Conservation (phyloP, 2,329 filamentous ascomycete species). For the Claviceps digitariae region DNA sequence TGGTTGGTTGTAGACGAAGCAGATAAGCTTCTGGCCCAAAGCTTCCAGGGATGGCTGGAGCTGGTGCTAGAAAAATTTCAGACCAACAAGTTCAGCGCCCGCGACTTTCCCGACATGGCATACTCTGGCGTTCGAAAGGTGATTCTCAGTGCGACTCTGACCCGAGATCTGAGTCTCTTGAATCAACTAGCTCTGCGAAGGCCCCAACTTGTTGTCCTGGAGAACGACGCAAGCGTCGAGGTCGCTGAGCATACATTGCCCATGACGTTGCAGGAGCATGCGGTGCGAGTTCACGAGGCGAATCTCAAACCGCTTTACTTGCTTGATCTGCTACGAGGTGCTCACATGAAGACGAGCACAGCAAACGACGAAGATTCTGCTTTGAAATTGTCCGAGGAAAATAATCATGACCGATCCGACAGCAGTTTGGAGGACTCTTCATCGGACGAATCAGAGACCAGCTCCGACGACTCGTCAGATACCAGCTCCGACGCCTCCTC, state of each 20-base stretch:
- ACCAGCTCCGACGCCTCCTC: constrained; percentile 19
- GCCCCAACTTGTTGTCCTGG: constrained; percentile 65
- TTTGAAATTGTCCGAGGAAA: neutral
- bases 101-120: constrained; percentile 40
- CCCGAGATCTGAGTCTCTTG: constrained; percentile 68
- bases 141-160: constrained; percentile 85
- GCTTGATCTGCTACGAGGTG: constrained; percentile 56
- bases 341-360: constrained; percentile 26
- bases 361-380: constrained; percentile 2
- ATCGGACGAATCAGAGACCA: constrained; percentile 12
- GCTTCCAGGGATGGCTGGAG: constrained; percentile 82
- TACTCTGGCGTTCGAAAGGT: constrained; percentile 57
- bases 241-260: constrained; percentile 44
- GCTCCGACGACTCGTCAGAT: constrained; percentile 20
- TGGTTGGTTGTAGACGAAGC: constrained; percentile 94
- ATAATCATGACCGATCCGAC: neutral
- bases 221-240: constrained; percentile 38
- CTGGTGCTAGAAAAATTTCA: constrained; percentile 52
- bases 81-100: constrained; percentile 31
- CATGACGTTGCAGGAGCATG: constrained; percentile 46
- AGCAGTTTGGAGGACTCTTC: neutral
- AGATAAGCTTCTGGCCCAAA: constrained; percentile 80
- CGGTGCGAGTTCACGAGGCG: constrained; percentile 54
- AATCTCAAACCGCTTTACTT: constrained; percentile 72
- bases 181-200: constrained; percentile 57